phyloP scores from a whole-genome alignment of 257 asterid genomes.

The Ilex aquifolium region DNA sequence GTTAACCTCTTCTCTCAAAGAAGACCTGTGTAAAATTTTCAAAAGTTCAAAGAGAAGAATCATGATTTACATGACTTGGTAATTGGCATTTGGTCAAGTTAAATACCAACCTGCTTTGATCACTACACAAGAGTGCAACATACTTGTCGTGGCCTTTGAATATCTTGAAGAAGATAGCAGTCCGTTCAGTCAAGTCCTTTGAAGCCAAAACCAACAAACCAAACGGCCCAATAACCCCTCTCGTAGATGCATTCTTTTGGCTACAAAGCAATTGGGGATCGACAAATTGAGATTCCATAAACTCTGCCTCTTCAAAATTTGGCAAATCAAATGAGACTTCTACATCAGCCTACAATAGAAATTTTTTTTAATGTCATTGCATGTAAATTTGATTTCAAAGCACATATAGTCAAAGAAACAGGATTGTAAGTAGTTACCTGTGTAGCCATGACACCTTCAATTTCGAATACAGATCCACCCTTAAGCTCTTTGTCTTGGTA shows the following conservation, averaged over 20 bases:
- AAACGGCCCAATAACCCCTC: slow-evolving; percentile 31
- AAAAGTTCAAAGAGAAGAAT: neutral
- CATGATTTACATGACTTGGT: neutral
- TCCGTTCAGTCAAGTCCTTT: slow-evolving; percentile 23
- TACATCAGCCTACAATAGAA: slow-evolving; percentile 18
- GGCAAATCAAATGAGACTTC: slow-evolving; percentile 23
- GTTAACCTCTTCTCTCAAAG: slow-evolving; percentile 17
- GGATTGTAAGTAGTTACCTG: slow-evolving; percentile 31
- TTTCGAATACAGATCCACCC: slow-evolving; percentile 36
- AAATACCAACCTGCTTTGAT: slow-evolving; percentile 25
- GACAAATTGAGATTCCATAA: slow-evolving; percentile 1
- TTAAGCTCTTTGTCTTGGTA: slow-evolving; percentile 24
- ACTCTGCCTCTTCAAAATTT: slow-evolving; percentile 18
- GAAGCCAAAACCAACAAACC: slow-evolving; percentile 32
- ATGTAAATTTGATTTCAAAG: neutral
- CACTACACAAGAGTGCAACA: slow-evolving; percentile 33
- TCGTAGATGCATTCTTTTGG: slow-evolving; percentile 12
- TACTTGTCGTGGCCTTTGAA: slow-evolving; percentile 12
- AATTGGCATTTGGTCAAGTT: too few species aligned
- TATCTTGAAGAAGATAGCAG: slow-evolving; percentile 26
- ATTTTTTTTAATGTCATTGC: neutral
- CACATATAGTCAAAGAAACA: neutral
- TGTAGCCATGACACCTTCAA: slow-evolving; percentile 55
- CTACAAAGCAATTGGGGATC: slow-evolving; percentile 27
- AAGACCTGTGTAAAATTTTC: slow-evolving; percentile 18